These are phyloP conservation scores for Phlyctochytrium planicorne DNA, from an alignment of 192 early-diverging fungal species.

Conservation along the genomic window DNA sequence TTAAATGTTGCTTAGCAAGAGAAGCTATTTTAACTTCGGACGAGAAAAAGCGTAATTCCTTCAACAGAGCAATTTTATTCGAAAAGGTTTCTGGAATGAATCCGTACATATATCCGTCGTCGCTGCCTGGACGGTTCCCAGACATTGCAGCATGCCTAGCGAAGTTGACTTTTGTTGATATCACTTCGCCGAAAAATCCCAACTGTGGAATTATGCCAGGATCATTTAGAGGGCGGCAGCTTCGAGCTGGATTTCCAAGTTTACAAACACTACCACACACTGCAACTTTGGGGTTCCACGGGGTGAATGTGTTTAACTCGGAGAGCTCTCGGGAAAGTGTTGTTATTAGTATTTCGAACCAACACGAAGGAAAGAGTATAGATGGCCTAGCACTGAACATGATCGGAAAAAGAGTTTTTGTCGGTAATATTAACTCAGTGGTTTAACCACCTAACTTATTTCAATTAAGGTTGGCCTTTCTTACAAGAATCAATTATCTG, in stretches of 20 bases:
- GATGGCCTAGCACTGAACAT: slow-evolving; percentile 57
- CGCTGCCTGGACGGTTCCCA: slow-evolving; percentile 39
- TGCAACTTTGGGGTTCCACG: slow-evolving; percentile 68
- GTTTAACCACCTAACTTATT: background rate
- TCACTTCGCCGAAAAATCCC: background rate
- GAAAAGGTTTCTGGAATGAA: slow-evolving; percentile 42
- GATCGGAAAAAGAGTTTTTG: slow-evolving; percentile 62
- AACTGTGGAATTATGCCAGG: slow-evolving; percentile 45
- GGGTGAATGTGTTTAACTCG: slow-evolving; percentile 82
- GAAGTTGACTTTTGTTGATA: background rate
- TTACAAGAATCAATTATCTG: slow-evolving; percentile 77
- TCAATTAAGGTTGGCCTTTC: slow-evolving; percentile 74
- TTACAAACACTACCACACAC: slow-evolving; percentile 76
- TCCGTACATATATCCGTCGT: slow-evolving; percentile 21
- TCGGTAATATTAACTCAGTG: slow-evolving; percentile 45
- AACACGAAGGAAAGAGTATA: slow-evolving; percentile 46
- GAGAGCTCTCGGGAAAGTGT: slow-evolving; percentile 79
- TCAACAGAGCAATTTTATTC: slow-evolving; percentile 66
- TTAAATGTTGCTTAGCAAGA: background rate
- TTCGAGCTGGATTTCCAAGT: slow-evolving; percentile 86
- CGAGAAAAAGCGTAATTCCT: slow-evolving; percentile 72
- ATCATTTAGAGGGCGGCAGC: slow-evolving; percentile 47
- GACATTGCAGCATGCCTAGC: slow-evolving; percentile 56
- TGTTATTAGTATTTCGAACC: slow-evolving; percentile 60
- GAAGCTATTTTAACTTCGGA: slow-evolving; percentile 69